phyloP scores from a whole-genome alignment of 2,329 filamentous ascomycete genomes.

The Colletotrichum musicola region DNA sequence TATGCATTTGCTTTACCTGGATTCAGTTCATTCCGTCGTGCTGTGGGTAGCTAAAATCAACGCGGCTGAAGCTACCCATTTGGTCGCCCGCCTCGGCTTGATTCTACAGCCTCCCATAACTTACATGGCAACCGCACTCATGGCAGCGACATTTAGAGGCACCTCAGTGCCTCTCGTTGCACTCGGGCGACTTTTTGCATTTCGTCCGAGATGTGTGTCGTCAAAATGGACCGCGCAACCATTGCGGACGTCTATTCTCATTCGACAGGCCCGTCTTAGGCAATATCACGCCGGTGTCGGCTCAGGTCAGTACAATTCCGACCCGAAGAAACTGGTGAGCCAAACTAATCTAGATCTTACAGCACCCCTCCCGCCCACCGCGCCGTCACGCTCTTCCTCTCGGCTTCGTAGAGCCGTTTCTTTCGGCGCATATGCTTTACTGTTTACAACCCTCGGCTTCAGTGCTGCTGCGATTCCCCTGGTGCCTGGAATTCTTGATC shows the following conservation, averaged over 20 bases:
- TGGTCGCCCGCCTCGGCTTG: no score
- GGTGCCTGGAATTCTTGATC: constrained; percentile 48
- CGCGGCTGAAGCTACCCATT: no score
- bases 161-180: no score
- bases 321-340: background rate
- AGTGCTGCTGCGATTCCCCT: constrained; percentile 68
- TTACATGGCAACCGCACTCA: no score
- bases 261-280: constrained; percentile 11
- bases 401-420: constrained; percentile 27
- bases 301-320: constrained; percentile 6
- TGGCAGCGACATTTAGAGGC: no score
- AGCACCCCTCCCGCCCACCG: background rate
- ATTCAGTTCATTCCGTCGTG: background rate
- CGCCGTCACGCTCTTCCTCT: background rate
- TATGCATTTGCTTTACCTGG: no score
- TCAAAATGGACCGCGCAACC: background rate
- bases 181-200: constrained; percentile 2
- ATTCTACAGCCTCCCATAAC: no score
- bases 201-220: background rate
- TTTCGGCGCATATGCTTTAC: constrained; percentile 44
- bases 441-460: constrained; percentile 66
- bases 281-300: constrained; percentile 19
- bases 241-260: background rate
- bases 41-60: no score
- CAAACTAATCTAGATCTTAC: background rate